phyloP scores from a whole-genome alignment of 495 filamentous ascomycete genomes.

The Penicillium pancosmium region DNA sequence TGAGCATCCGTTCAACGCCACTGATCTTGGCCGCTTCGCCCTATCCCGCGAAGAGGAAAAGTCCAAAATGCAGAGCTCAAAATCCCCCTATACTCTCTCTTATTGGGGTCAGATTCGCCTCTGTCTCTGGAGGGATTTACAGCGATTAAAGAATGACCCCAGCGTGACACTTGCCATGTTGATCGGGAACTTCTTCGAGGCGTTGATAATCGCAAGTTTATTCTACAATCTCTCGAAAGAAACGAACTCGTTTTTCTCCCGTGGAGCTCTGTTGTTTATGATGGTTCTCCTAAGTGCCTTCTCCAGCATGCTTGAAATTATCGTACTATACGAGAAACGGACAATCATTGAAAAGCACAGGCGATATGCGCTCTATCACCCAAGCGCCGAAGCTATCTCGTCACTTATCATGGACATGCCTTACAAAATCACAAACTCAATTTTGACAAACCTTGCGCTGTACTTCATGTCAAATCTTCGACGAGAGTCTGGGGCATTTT shows the following conservation, averaged over 20 bases:
- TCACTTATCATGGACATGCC: conserved; percentile 84
- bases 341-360: conserved; percentile 91
- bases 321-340: conserved; percentile 83
- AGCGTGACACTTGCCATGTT: conserved; percentile 69
- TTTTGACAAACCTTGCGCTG: conserved; percentile 68
- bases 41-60: conserved; percentile 60
- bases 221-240: conserved; percentile 72
- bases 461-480: conserved; percentile 89
- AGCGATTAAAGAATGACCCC: conserved; percentile 66
- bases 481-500: conserved; percentile 73
- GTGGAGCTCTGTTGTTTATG: conserved; percentile 84
- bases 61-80: conserved; percentile 56
- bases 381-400: conserved; percentile 81
- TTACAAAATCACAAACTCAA: conserved; percentile 54
- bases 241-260: conserved; percentile 72
- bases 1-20: conserved; percentile 63
- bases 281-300: conserved; percentile 86
- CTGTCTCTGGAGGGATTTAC: conserved; percentile 75
- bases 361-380: conserved; percentile 90
- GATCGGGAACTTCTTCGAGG: conserved; percentile 73
- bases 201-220: conserved; percentile 77
- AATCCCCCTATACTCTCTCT: conserved; percentile 78
- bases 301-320: conserved; percentile 70
- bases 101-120: conserved; percentile 69
- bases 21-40: conserved; percentile 67